These are phyloP conservation scores for Spizellomyces sp. DNA, from an alignment of 192 early-diverging fungal genomes.

Conservation along the genomic window DNA sequence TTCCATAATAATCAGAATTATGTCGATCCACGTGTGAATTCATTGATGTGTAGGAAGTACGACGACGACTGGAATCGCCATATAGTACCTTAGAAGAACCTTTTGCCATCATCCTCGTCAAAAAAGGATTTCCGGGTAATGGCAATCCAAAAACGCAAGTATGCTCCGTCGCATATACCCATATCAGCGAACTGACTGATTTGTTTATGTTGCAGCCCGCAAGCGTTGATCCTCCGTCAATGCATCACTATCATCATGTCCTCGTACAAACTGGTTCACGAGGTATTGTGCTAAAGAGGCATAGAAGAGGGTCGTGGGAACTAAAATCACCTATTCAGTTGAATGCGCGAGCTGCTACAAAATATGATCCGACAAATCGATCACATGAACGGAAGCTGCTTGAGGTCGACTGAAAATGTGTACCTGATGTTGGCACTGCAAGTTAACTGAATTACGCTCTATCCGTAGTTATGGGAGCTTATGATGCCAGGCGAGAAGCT, in stretches of 20 bases:
- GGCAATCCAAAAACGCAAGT: constrained; percentile 47
- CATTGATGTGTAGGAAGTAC: neutral
- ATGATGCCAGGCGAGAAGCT: constrained; percentile 59
- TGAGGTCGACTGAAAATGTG: constrained; percentile 42
- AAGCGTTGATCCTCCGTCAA: constrained; percentile 55
- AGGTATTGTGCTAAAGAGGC: neutral
- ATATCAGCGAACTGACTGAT: neutral
- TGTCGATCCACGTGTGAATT: too few species aligned
- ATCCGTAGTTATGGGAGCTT: constrained; percentile 60
- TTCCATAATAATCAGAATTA: too few species aligned
- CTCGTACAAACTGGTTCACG: constrained; percentile 55
- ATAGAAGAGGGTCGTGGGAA: constrained; percentile 17
- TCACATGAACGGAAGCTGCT: constrained; percentile 64
- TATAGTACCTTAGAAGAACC: constrained; percentile 46
- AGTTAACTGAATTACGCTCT: neutral
- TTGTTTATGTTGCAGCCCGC: constrained; percentile 39
- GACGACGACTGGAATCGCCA: constrained; percentile 36
- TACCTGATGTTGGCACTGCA: neutral
- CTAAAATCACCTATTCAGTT: constrained; percentile 22
- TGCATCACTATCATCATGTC: constrained; percentile 52
- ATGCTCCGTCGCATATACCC: neutral
- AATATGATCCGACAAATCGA: constrained; percentile 60
- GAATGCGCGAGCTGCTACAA: constrained; percentile 60
- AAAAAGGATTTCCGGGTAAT: constrained; percentile 59
- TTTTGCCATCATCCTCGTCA: constrained; percentile 49